Base-by-base conservation (phyloP, 768 basidiomycete genomes). In the Scleroderma citrinum region DNA sequence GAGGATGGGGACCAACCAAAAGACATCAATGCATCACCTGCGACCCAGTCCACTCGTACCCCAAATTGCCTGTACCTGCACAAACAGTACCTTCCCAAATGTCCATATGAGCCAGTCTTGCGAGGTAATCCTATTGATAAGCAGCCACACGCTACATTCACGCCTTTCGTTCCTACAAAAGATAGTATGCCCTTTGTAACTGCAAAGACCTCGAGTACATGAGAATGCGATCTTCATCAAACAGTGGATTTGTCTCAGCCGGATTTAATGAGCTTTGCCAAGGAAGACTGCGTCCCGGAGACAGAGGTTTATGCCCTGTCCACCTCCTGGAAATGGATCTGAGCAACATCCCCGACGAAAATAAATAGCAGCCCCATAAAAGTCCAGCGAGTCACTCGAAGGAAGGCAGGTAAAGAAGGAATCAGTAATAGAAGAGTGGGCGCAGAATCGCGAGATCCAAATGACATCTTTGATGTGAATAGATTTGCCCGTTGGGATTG, bases 231-330 rank as follows among this genome's bases (percentile, higher is more conserved):
- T 75, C 71, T 0, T 56, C 56, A 20, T 56, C 55, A 10, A 50
- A 19, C n/a, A 44, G 21, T 1, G 58, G 20, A 20, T 46, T 42
- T 0, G 47, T 49, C 31, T 58, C 48, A 3, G 51, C n/a, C 12
- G 30, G 53, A 55, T 3, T 36, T 53, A 3, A 71, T 50, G 59
- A 5, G 58, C 69, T n/a, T 71, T 66, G 6, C 71, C 77, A 2
- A 80, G 68, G 43, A 66, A 63, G 19, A 78, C 59, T 7, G 74
- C 77, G 50, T 81, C 78, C 13, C 77, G 70, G 14, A 81, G 60
- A 6, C 78, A 76, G n/a, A 80, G 69, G 50, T 78, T 78, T 77
- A 81, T 76, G 13, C 78, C 79, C 47, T 78, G 77, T 1, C 79
- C 79, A 1, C 78, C 79, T 5, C 66, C 17, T 77, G 79, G 0